These are phyloP conservation scores for Cerrena zonata DNA, from an alignment of 1,284 basidiomycete species.

Conservation along the genomic window DNA sequence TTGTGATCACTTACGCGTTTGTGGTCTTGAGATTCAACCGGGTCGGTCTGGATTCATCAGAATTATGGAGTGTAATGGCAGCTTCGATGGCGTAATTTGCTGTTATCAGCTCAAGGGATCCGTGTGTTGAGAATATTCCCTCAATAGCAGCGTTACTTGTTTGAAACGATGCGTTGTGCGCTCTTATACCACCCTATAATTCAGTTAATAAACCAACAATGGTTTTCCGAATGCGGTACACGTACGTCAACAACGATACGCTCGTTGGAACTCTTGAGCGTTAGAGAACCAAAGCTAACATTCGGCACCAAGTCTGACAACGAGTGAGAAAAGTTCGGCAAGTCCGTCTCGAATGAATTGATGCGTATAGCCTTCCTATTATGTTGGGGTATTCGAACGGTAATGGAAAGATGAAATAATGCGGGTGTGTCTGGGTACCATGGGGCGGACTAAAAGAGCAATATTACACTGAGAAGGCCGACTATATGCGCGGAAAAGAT, in stretches of 20 bases:
- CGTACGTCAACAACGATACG: constrained; percentile 15
- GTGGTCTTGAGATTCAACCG: constrained; percentile 25
- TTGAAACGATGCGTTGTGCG: constrained; percentile 24
- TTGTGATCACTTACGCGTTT: constrained; percentile 30
- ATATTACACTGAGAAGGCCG: background rate
- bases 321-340: background rate
- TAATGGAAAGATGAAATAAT: background rate
- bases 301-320: background rate
- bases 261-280: constrained; percentile 12
- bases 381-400: background rate
- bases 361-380: background rate
- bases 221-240: background rate
- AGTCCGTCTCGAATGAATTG: background rate
- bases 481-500: background rate
- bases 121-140: constrained; percentile 35
- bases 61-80: constrained; percentile 30
- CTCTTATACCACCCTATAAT: constrained; percentile 30
- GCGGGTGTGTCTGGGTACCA: background rate
- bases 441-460: background rate
- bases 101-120: constrained; percentile 32
- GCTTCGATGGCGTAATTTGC: constrained; percentile 34
- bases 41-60: constrained; percentile 20
- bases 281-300: constrained; percentile 9
- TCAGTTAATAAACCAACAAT: background rate
- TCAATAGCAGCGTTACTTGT: constrained; percentile 34